Evolutionary conservation across 352 stramenopile genomes (phyloP), one percentile per base, ranked within the genome.

Genomic region (Pythium myriotylum): DNA sequence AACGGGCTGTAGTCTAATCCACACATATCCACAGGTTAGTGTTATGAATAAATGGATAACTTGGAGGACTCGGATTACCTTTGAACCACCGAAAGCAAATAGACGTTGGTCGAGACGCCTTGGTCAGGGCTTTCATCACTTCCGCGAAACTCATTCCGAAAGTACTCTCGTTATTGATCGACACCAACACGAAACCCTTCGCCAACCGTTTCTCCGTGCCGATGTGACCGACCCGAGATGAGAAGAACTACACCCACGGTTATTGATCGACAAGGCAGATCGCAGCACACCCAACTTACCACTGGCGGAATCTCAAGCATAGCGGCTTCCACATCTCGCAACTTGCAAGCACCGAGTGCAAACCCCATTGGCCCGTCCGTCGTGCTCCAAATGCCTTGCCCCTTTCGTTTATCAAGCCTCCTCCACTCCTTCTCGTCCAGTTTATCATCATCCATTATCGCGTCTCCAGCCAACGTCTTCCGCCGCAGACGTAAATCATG

Each of bases 81-180:
- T 86, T 75, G 53, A 84, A 94, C 80, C 80, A 91, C 55, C 85
- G 83, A 48, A 94, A 92, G 56, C 75, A 89, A 24, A 94, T 58
- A 3, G 80, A 78, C 1, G 85, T 92, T 4, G 85, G 83, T 12
- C 78, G 71, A 3, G 81, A 86, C 10, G 83, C 85, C 17, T 74
- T 77, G 14, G 75, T 67, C 27, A 92, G 46, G 35, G 77, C 66
- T 47, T 77, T 75, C 51, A 89, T 82, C 10, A 89, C 72, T 12
- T 69, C 63, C 1, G 60, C 45, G 59, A 92, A 92, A 19, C 58
- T 65, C 59, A 62, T 54, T 6, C 83, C 81, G 53, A 91, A 90
- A 3, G 83, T 94, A 57, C 81, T 90, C 54, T 92, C 76, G 32
- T 86, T 83, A 68, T 92, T 94, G 54, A 94, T 76, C 7, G 83